Percentiles rank a stretch among this genome's conserved stretches.
These are phyloP conservation scores for Fusarium sororula DNA, from an alignment of 2,329 filamentous ascomycete genomes.

Conservation along the genomic window DNA sequence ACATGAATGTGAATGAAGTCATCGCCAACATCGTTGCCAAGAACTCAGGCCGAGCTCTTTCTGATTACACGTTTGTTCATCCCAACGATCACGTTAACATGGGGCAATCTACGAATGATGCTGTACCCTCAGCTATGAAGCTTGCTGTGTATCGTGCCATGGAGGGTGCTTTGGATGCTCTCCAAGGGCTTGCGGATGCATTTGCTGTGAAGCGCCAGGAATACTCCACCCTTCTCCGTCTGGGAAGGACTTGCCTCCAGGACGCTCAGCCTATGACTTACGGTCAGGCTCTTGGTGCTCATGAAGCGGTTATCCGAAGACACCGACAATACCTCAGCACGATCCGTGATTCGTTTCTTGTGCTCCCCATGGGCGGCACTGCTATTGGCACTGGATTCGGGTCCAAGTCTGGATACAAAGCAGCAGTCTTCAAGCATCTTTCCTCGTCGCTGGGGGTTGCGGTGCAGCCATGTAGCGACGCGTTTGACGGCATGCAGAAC, in stretches of 20 bases:
- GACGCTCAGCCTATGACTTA: slow-evolving; percentile 2
- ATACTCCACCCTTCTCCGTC: background rate
- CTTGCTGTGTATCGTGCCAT: background rate
- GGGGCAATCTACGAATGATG: slow-evolving; percentile 3
- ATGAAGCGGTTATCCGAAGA: background rate
- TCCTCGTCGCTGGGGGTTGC: background rate
- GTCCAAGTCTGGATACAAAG: background rate
- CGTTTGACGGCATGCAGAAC: slow-evolving; percentile 6
- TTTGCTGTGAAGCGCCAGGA: background rate
- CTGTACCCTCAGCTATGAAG: slow-evolving; percentile 2
- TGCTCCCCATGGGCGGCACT: background rate
- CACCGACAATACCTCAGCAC: background rate
- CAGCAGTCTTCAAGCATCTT: background rate
- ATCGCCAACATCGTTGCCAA: slow-evolving; percentile 4
- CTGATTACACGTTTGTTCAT: background rate
- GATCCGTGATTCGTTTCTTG: background rate
- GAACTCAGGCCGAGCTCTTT: background rate
- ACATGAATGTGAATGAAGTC: slow-evolving; percentile 9
- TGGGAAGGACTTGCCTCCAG: slow-evolving; percentile 3
- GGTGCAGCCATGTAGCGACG: background rate
- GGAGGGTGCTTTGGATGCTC: background rate
- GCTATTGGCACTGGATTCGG: slow-evolving; percentile 5
- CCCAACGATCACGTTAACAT: slow-evolving; percentile 8
- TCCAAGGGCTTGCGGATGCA: background rate
- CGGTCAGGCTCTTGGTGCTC: background rate